Base-by-base conservation (phyloP, 257 asterid species). In the Euphrasia confusa region DNA sequence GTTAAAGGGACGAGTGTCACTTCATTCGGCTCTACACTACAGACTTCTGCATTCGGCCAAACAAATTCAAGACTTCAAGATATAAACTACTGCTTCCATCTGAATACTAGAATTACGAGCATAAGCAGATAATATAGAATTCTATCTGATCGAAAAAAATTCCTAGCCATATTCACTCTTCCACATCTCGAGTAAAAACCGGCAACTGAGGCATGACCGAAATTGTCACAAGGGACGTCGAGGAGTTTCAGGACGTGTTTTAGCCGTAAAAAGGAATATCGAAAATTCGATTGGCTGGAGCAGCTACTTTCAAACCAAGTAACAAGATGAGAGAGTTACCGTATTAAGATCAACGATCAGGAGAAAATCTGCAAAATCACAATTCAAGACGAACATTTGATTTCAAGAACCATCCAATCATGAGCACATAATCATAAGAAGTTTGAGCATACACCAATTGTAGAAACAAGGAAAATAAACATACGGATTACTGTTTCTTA, bases 201-300 rank as follows among this genome's bases (percentile, higher is more conserved):
- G 55, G 87, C 84, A 89, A 69, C 4, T n/a, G 95, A 86, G 35
- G 83, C 87, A 61, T 77, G 90, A 59, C 86, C 85, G 75, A 77
- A 89, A 33, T 69, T 78, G 78, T 82, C 95, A 7, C 64, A 50
- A 15, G 83, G 83, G 55, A 78, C 64, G 44, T 77, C 44, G 8
- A 83, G 82, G 66, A 78, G 84, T 72, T 87, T 89, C 37, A 89
- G 64, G 64, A 80, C 90, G 6, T 75, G 77, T 68, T 66, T 68
- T 62, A 82, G 47, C 83, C 77, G 78, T 33, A 56, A 72, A 32
- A 21, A 21, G 24, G 24, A 21, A 21, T 21, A 21, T 21, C 24
- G 24, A 21, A 21, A 21, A 21, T 21, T 21, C 24, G 24, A 21
- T 21, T 21, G 24, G 24, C 24, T 21, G 24, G 24, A 21, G 24